These are phyloP conservation scores for Nicotiana attenuata DNA, from an alignment of 257 asterid genomes.

Conservation along the genomic window DNA sequence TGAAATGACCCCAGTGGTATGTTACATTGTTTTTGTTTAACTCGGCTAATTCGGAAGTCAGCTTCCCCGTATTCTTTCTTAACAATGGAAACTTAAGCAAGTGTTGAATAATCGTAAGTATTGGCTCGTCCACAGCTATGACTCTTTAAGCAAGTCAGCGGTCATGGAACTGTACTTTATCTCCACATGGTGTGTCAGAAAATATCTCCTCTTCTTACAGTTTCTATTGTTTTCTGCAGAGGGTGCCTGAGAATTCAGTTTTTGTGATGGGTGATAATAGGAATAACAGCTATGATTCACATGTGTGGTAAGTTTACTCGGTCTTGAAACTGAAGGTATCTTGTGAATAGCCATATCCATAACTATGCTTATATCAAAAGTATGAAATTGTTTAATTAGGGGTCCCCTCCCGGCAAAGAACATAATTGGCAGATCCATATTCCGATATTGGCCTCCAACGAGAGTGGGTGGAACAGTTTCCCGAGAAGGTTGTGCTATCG, in stretches of 20 bases:
- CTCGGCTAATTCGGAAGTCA: not conserved
- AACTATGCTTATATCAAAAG: not conserved
- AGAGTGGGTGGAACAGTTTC: constrained; percentile 67
- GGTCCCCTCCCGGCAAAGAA: constrained; percentile 88
- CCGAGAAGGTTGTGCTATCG: constrained; percentile 50
- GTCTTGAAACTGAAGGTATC: constrained; percentile 12
- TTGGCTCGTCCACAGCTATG: not conserved
- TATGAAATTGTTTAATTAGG: constrained; percentile 28
- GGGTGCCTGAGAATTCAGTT: constrained; percentile 68
- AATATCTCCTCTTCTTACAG: not conserved
- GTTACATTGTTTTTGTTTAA: constrained; percentile 16
- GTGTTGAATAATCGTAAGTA: not conserved
- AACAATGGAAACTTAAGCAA: not conserved
- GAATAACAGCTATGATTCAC: constrained; percentile 92
- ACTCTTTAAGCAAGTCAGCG: no score
- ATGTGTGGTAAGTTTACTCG: constrained; percentile 62
- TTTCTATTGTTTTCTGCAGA: constrained; percentile 40
- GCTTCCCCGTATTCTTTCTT: not conserved
- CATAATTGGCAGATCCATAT: constrained; percentile 74
- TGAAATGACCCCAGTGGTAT: constrained; percentile 72
- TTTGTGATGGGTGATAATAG: constrained; percentile 98
- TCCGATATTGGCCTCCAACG: constrained; percentile 86
- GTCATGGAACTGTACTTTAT: not conserved
- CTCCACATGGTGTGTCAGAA: not conserved
- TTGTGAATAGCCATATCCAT: not conserved